Base-by-base conservation (phyloP, 2,329 filamentous ascomycete genomes). In the Ramularia endophylla region DNA sequence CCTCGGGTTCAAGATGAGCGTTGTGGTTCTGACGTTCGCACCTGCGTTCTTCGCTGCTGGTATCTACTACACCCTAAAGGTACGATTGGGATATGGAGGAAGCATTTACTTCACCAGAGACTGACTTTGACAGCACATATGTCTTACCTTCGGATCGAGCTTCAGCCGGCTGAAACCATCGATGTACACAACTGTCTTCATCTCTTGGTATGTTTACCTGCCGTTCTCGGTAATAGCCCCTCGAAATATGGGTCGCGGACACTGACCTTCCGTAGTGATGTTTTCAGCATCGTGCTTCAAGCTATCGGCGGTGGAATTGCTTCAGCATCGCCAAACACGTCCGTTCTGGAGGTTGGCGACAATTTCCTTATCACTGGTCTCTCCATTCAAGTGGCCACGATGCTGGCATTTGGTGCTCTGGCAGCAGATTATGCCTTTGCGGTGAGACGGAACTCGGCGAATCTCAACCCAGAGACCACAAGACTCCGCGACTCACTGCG, bases 321-420 rank as follows among this genome's bases (percentile, higher is more conserved):
- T 1, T 74, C 77, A 0, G 69, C 70, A 0, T 72, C 72, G 1
- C 61, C 61, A 1, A 40, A 49, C 13, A 62, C 68, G 11, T 55
- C 59, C 2, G 54, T 70, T n/a, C 60, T 66, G 7, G 60, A 73
- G 27, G 54, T 66, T 1, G 75, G 76, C 4, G 71, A 74, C 38
- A 60, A 76, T 47, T 67, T 80, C 42, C 78, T 79, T 61, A 71
- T 79, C 37, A 69, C 75, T 0, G 77, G 77, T 52, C 70, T 81
- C 30, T 66, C 70, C 2, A 70, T 74, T 46, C 77, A 80, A 56
- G 75, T 81, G 17, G 66, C 67, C 5, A 72, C 74, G 0, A 59
- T 76, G 28, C 56, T 69, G 7, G 64, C 71, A 49, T 78, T 76
- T 50, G 64, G 67, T 5, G 48, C 53, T 29, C 56, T 70, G 18